Evolutionary conservation across 176 grass and related monocot species (phyloP), one percentile per base, ranked within the genome.

Genomic region (Carex parvula): DNA sequence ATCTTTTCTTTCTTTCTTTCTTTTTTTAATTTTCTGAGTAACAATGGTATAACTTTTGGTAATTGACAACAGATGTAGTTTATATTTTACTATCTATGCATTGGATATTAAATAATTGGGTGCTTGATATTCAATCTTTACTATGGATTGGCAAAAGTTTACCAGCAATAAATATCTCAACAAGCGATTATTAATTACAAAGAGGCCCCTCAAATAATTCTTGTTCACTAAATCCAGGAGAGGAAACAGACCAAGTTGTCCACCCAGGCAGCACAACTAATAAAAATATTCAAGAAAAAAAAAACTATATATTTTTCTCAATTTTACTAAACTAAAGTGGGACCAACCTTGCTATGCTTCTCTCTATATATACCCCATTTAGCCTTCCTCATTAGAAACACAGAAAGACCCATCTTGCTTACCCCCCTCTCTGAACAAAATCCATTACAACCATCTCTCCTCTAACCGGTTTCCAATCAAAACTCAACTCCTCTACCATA

Each of bases 331-430:
- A 29, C 5, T 37, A 85, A 68, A 79, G 32, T 64, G 74, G 22
- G 48, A 56, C 52, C 63, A 7, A 73, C 76, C 32, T 54, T 83
- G n/a, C 41, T 16, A 17, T 79, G 82, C 79, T 69, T 60, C 89
- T 60, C 73, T 93, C 90, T 90, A 93, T 83, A 97, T 83, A 56
- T 41, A 57, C 55, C 41, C 22, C 87, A 60, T 50, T 84, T 74
- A 73, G 24, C 81, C 60, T 79, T 74, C 59, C 73, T 60, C 74
- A 63, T 82, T 83, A 61, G 72, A 21, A 84, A 80, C 64, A 81
- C 89, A 88, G 77, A 87, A 70, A 72, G 84, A 89, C 70, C 76
- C 64, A 79, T 65, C 76, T 52, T 72, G 32, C 48, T 59, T 46
- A 10, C 44, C 79, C 41, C 44, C 70, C 59, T 46, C 46, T 72